A percentile compares a stretch with the other conserved stretches of the same genome.
Evolutionary conservation across 768 basidiomycete genomes (phyloP).

Genomic region (Boletus barrowsii): DNA sequence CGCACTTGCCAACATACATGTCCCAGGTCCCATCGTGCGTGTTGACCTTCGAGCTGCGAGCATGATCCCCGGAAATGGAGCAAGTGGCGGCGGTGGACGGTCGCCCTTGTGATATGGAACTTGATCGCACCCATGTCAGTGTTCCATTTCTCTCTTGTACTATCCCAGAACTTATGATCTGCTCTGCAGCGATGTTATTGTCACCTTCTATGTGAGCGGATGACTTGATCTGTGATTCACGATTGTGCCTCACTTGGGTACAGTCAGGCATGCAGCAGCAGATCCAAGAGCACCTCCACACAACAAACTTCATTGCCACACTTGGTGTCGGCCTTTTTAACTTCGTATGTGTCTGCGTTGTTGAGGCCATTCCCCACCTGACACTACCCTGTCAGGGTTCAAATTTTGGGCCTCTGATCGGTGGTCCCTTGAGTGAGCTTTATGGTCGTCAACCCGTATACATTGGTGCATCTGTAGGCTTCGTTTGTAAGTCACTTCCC

Average conservation of each 20-base stretch:
- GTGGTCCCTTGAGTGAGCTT: conserved; percentile 22
- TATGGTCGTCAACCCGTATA: conserved; percentile 24
- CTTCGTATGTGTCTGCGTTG: conserved; percentile 7
- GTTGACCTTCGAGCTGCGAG: conserved; percentile 15
- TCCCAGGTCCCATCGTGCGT: conserved; percentile 15
- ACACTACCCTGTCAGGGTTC: conserved; percentile 11
- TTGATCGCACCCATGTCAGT: conserved; percentile 26
- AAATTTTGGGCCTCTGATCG: conserved; percentile 21
- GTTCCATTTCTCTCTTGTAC: not conserved
- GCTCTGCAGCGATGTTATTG: conserved; percentile 17
- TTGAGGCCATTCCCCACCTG: not conserved
- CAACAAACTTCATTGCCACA: conserved; percentile 12
- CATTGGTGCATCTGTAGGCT: conserved; percentile 19
- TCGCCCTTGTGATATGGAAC: conserved; percentile 26
- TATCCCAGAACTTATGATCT: conserved; percentile 2
- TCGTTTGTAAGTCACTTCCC: conserved; percentile 8
- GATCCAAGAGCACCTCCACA: conserved; percentile 22
- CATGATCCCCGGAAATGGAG: conserved; percentile 25
- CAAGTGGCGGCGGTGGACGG: conserved; percentile 16
- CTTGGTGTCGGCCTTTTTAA: conserved; percentile 24
- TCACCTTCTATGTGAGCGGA: conserved; percentile 26
- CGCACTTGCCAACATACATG: conserved; percentile 13
- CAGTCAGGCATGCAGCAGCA: conserved; percentile 28
- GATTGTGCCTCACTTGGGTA: not conserved
- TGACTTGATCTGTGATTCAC: not conserved